Evolutionary conservation across 345 rosid genomes (phyloP).

Genomic region (Schrenkiella parvula): DNA sequence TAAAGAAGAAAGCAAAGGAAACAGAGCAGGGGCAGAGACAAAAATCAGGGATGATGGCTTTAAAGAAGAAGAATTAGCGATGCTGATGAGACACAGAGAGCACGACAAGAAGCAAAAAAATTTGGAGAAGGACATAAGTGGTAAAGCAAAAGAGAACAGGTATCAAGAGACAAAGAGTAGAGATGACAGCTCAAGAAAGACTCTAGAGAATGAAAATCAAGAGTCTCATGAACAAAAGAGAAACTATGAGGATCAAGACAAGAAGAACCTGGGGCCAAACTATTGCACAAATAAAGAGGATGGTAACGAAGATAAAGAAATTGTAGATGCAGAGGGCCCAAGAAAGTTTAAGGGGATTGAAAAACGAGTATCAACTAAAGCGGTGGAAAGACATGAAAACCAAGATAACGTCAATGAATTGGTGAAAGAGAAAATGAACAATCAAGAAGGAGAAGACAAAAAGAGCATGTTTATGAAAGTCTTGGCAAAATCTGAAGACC

Average conservation of each 20-base stretch:
- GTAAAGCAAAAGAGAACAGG: background rate
- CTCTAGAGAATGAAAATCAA: background rate
- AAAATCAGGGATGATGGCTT: background rate
- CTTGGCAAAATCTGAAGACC: background rate
- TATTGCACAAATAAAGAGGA: background rate
- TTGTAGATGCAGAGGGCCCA: background rate
- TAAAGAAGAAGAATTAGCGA: background rate
- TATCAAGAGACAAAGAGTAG: background rate
- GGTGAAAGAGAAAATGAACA: background rate
- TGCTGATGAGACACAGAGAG: background rate
- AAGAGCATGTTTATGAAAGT: background rate
- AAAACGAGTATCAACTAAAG: background rate
- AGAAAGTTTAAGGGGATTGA: background rate
- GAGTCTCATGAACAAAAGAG: background rate
- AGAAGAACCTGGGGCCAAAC: background rate
- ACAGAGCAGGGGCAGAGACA: background rate
- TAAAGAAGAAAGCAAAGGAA: constrained; percentile 1
- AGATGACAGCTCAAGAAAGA: constrained; percentile 5
- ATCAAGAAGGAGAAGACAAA: background rate
- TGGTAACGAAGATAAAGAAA: background rate
- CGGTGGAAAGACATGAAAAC: background rate
- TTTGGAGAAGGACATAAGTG: background rate
- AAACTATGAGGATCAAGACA: constrained; percentile 1
- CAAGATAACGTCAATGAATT: background rate
- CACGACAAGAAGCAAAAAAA: background rate